Conservation (phyloP, 2,329 filamentous ascomycete genomes). For the Colletotrichum lini region DNA sequence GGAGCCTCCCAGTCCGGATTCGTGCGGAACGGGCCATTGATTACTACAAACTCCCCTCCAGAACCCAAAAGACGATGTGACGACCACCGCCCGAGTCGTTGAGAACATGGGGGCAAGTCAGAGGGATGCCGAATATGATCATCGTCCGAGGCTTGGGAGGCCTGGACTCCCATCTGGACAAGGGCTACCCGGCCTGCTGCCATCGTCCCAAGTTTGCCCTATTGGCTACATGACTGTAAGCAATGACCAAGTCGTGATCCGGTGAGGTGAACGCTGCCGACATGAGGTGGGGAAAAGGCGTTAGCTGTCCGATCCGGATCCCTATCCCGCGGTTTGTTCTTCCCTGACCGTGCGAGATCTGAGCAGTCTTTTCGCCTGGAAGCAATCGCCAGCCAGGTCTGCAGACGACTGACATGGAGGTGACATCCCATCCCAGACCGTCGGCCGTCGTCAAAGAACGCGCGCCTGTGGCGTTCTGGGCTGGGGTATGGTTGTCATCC, state of each 20-base stretch:
- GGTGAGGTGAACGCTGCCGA: conserved; percentile 13
- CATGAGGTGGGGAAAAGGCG: neutral
- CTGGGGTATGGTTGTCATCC: conserved; percentile 15
- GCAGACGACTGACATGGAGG: conserved; percentile 1
- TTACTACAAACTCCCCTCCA: neutral
- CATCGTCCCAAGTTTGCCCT: conserved; percentile 10
- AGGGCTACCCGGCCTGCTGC: conserved; percentile 12
- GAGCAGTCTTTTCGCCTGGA: neutral
- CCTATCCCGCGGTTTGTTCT: neutral
- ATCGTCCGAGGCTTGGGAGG: conserved; percentile 30
- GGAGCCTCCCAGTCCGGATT: neutral
- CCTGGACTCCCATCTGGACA: conserved; percentile 33
- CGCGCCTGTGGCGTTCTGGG: conserved; percentile 25
- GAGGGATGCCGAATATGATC: conserved; percentile 23
- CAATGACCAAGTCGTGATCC: conserved; percentile 27
- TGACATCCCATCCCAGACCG: conserved; percentile 19
- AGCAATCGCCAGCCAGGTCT: conserved; percentile 7
- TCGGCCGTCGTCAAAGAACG: conserved; percentile 1
- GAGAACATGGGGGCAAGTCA: conserved; percentile 21
- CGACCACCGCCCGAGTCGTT: conserved; percentile 21
- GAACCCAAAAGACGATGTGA: neutral
- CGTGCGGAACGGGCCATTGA: conserved; percentile 7
- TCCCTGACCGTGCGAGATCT: neutral
- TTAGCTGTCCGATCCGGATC: neutral
- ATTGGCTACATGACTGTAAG: neutral